These are phyloP conservation scores for Jackrogersella minutella DNA, from an alignment of 495 filamentous ascomycete species.

Conservation along the genomic window DNA sequence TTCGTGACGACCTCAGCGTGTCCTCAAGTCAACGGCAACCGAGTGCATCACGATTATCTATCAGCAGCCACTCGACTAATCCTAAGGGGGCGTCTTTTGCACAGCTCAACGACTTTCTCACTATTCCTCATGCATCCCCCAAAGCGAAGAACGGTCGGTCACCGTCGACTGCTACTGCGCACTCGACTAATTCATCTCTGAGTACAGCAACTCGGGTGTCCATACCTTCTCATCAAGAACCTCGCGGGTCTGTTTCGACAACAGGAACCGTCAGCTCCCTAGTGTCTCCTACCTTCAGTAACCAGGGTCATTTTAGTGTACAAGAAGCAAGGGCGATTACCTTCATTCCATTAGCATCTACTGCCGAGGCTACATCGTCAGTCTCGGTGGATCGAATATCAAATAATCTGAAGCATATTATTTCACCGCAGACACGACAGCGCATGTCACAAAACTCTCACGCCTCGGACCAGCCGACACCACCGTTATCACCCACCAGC, in stretches of 20 bases:
- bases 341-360: slow-evolving; percentile 35
- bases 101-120: slow-evolving; percentile 46
- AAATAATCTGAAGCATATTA: slow-evolving; percentile 19
- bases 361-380: slow-evolving; percentile 28
- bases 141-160: slow-evolving; percentile 30
- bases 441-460: slow-evolving; percentile 39
- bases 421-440: slow-evolving; percentile 29
- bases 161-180: slow-evolving; percentile 28
- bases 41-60: slow-evolving; percentile 25
- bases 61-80: slow-evolving; percentile 35
- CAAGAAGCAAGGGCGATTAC: slow-evolving; percentile 38
- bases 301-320: slow-evolving; percentile 24
- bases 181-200: slow-evolving; percentile 38
- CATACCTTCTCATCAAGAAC: slow-evolving; percentile 25
- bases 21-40: slow-evolving; percentile 30
- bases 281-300: slow-evolving; percentile 26
- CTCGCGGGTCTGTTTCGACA: slow-evolving; percentile 35
- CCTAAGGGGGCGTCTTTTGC: slow-evolving; percentile 34
- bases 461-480: slow-evolving; percentile 53
- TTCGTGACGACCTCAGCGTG: slow-evolving; percentile 32
- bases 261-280: slow-evolving; percentile 27
- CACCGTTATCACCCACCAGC: slow-evolving; percentile 57
- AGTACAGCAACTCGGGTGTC: slow-evolving; percentile 38
- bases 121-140: slow-evolving; percentile 34
- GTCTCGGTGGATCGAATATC: slow-evolving; percentile 21